These are phyloP conservation scores for Hymenotorrendiella dingleyae DNA, from an alignment of 2,329 filamentous ascomycete species.

Conservation along the genomic window DNA sequence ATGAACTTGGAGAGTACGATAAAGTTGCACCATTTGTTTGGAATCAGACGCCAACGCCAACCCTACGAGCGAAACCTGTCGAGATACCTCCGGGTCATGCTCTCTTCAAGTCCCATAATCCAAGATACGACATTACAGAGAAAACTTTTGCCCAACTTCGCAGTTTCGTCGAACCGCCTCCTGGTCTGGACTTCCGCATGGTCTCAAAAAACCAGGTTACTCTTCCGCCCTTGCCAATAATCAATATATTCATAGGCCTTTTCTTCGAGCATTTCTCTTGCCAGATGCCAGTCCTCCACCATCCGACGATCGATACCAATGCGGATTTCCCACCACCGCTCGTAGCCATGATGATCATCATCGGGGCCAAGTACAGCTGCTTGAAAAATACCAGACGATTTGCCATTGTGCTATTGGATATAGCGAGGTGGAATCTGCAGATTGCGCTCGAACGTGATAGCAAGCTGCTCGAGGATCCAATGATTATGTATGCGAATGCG, in stretches of 20 bases:
- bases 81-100: constrained; percentile 14
- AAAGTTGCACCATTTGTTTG: constrained; percentile 23
- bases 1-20: constrained; percentile 17
- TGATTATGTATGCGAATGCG: constrained; percentile 23
- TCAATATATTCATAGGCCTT: constrained; percentile 23
- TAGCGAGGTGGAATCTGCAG: constrained; percentile 21
- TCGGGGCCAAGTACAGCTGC: constrained; percentile 21
- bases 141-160: constrained; percentile 12
- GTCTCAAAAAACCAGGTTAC: constrained; percentile 12
- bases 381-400: constrained; percentile 21
- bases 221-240: constrained; percentile 16
- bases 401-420: constrained; percentile 21
- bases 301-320: constrained; percentile 21
- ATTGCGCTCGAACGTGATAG: constrained; percentile 19
- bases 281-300: constrained; percentile 25
- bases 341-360: constrained; percentile 19
- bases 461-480: constrained; percentile 18
- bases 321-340: constrained; percentile 20
- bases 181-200: constrained; percentile 9
- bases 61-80: constrained; percentile 16
- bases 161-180: constrained; percentile 13
- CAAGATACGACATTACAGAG: constrained; percentile 22
- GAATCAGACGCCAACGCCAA: constrained; percentile 15
- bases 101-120: constrained; percentile 15
- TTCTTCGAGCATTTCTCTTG: constrained; percentile 23